phyloP scores from a whole-genome alignment of 2,329 filamentous ascomycete species.

The Periconia sp. region DNA sequence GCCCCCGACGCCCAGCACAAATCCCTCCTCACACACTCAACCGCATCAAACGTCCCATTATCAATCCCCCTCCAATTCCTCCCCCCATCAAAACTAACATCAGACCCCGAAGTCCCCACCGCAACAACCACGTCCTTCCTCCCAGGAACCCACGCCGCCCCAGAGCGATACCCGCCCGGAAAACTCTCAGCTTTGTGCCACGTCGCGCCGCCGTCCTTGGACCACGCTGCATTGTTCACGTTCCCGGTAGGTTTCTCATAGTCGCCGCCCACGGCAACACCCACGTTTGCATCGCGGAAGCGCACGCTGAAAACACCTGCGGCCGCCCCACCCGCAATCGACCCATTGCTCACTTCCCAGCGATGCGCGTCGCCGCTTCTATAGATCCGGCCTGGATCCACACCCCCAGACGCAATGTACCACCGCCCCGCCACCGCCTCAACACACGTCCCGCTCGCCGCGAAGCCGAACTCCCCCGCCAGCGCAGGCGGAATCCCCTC shows the following conservation, averaged over 20 bases:
- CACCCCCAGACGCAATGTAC: slow-evolving; percentile 35
- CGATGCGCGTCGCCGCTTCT: slow-evolving; percentile 17
- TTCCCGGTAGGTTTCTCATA: slow-evolving; percentile 28
- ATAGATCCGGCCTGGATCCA: slow-evolving; percentile 31
- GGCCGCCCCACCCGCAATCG: slow-evolving; percentile 28
- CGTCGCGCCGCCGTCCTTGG: slow-evolving; percentile 26
- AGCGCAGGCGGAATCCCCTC: slow-evolving; percentile 26
- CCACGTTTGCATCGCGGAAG: slow-evolving; percentile 29
- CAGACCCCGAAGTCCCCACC: slow-evolving; percentile 34
- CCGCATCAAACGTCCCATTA: slow-evolving; percentile 36
- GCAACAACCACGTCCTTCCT: slow-evolving; percentile 22
- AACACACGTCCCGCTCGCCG: slow-evolving; percentile 34
- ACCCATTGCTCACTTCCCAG: slow-evolving; percentile 28
- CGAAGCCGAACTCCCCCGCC: slow-evolving; percentile 30
- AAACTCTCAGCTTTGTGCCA: slow-evolving; percentile 29
- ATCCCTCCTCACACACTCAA: slow-evolving; percentile 24
- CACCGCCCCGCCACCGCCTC: slow-evolving; percentile 32
- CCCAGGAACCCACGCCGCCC: slow-evolving; percentile 30
- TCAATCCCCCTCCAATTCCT: slow-evolving; percentile 28
- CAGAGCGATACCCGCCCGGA: slow-evolving; percentile 34
- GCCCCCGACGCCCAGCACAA: slow-evolving; percentile 36
- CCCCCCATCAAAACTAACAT: slow-evolving; percentile 34
- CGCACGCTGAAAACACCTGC: slow-evolving; percentile 37
- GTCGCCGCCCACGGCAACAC: slow-evolving; percentile 35
- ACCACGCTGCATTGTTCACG: slow-evolving; percentile 29